Evolutionary conservation across 352 stramenopile species (phyloP).

Genomic region (Pythium biforme): DNA sequence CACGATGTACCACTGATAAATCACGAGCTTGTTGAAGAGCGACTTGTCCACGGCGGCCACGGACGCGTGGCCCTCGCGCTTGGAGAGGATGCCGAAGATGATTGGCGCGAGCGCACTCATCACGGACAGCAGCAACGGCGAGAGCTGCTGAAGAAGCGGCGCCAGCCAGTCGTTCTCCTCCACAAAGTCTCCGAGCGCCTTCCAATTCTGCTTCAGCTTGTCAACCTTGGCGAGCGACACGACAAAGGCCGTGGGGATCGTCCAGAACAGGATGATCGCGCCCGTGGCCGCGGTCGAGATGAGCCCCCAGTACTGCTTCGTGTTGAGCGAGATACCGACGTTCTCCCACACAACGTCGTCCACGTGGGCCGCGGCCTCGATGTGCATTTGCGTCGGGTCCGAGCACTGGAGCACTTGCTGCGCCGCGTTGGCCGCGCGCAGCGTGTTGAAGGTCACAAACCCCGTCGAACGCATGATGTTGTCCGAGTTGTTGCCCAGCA

Average conservation of each 20-base stretch:
- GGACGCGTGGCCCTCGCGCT: conserved; percentile 75
- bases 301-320: conserved; percentile 66
- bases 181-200: conserved; percentile 43
- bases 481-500: conserved; percentile 32
- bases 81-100: conserved; percentile 80
- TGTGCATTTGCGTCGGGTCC: conserved; percentile 66
- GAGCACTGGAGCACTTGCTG: conserved; percentile 79
- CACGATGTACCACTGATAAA: conserved; percentile 82
- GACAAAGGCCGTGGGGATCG: conserved; percentile 72
- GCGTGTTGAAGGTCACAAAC: conserved; percentile 81
- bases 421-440: conserved; percentile 69
- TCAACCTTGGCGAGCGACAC: conserved; percentile 75
- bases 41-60: conserved; percentile 61
- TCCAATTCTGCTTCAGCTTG: conserved; percentile 47
- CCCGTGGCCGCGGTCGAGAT: conserved; percentile 58
- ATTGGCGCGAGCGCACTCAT: conserved; percentile 81
- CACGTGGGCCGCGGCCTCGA: conserved; percentile 61
- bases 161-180: conserved; percentile 64
- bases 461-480: conserved; percentile 70
- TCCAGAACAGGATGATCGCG: conserved; percentile 84
- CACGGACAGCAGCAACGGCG: conserved; percentile 72
- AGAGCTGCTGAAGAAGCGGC: conserved; percentile 73
- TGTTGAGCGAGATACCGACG: conserved; percentile 72
- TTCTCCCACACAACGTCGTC: conserved; percentile 82
- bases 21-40: conserved; percentile 78